Evolutionary conservation across 176 grass and related monocot genomes (phyloP), one percentile per base, ranked within the genome.

Genomic region (Avena atlantica): DNA sequence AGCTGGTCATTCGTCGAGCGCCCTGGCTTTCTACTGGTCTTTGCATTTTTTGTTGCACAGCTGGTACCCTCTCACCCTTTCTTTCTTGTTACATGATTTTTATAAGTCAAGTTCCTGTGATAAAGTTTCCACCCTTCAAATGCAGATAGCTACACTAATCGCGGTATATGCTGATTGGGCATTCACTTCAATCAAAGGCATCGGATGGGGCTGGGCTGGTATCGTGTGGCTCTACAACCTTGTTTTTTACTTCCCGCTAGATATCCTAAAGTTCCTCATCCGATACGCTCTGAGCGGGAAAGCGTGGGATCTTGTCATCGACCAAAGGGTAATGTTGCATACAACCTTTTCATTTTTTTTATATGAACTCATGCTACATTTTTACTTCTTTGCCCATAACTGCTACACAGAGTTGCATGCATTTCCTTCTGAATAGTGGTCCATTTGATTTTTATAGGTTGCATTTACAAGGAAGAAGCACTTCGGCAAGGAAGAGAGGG

Each of bases 1-100:
- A 68, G 86, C 86, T 88, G 86, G 86, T 88, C 86, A 4, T 88
- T 88, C 31, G 36, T 82, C 20, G 79, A 88, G 50, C 86, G 86
- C 59, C 86, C 86, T 13, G 70, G 50, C 25, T 77, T 77, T 77
- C 74, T 77, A 19, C 15, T 77, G 25, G 25, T 77, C 50, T 77
- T 36, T 0, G 74, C 74, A 2, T 77, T 77, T 49, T 77, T 77
- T 3, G 74, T 56, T 9, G 25, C 74, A 1, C 50, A 77, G 9
- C 74, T 77, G 74, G 74, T 77, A 77, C 2, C 9, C 24, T 10
- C 14, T 31, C 48, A 11, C 12, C 8, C 4, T 36, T 7, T 76
- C 1, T 75, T 23, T 55, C 16, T 0, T 8, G 9, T 11, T 55
- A 55, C 74, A 55, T 52, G 14, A 52, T 53, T 27, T 29, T 73